A percentile compares a stretch with the other conserved stretches of the same genome.
Evolutionary conservation across 352 stramenopile species (phyloP).

Genomic region (Phytophthora meadii): DNA sequence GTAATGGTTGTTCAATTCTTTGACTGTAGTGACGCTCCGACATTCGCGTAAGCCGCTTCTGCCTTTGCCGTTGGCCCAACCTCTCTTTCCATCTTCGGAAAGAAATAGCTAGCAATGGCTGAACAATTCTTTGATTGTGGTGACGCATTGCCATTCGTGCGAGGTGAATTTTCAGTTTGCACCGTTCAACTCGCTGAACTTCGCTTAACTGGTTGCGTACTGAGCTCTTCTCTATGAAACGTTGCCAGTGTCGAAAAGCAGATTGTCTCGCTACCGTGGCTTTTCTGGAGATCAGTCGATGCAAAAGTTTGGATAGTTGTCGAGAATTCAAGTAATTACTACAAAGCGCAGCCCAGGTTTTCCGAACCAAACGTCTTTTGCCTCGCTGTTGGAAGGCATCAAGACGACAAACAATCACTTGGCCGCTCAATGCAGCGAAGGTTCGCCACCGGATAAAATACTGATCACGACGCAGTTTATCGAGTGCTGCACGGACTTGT

Average conservation of each 20-base stretch:
- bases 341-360: conserved; percentile 29
- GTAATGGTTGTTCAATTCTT: conserved; percentile 14
- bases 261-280: background rate
- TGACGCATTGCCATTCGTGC: conserved; percentile 27
- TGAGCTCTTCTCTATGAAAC: conserved; percentile 2
- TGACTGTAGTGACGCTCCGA: conserved; percentile 20
- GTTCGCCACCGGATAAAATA: conserved; percentile 50
- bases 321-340: background rate
- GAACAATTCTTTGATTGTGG: conserved; percentile 10
- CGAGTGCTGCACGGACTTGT: conserved; percentile 23
- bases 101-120: conserved; percentile 16
- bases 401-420: conserved; percentile 48
- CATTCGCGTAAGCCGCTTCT: conserved; percentile 14
- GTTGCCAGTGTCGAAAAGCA: conserved; percentile 33
- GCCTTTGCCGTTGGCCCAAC: conserved; percentile 10
- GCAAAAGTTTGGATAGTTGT: conserved; percentile 16
- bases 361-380: conserved; percentile 18
- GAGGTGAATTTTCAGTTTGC: conserved; percentile 17
- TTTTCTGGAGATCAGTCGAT: conserved; percentile 17
- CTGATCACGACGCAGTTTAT: conserved; percentile 39
- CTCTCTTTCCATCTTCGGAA: conserved; percentile 19
- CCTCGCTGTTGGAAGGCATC: conserved; percentile 56
- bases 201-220: conserved; percentile 5
- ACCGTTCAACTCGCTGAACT: conserved; percentile 9
- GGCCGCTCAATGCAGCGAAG: conserved; percentile 24